A percentile compares a stretch with the other conserved stretches of the same genome.
Conservation (phyloP, 2,329 filamentous ascomycete genomes). For the Exophiala lecanii-corni region DNA sequence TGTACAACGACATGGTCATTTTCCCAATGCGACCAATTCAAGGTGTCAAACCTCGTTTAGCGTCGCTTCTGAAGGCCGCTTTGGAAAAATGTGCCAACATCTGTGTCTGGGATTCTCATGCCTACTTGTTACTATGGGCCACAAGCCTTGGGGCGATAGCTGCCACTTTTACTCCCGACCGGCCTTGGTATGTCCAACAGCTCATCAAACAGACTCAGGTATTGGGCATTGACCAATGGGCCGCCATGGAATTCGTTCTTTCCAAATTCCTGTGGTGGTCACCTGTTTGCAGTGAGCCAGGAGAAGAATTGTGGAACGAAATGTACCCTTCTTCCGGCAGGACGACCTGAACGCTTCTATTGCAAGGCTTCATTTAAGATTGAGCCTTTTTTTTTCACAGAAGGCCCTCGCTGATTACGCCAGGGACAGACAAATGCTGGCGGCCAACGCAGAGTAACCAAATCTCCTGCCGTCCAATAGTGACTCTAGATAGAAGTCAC, state of each 20-base stretch:
- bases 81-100: constrained; percentile 10
- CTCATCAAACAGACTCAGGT: constrained; percentile 8
- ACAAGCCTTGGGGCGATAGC: constrained; percentile 16
- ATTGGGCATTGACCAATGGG: constrained; percentile 14
- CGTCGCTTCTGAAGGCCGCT: constrained; percentile 10
- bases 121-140: constrained; percentile 17
- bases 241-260: constrained; percentile 11
- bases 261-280: constrained; percentile 21
- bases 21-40: constrained; percentile 17
- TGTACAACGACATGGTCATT: constrained; percentile 21
- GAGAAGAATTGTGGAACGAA: constrained; percentile 11
- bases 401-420: too few species aligned
- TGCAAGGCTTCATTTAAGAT: too few species aligned
- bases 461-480: too few species aligned
- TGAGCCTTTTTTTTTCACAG: too few species aligned
- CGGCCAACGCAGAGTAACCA: too few species aligned
- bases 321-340: constrained; percentile 2
- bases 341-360: neutral
- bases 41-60: constrained; percentile 12
- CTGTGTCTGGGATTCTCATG: constrained; percentile 14
- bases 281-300: constrained; percentile 16
- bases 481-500: too few species aligned
- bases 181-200: constrained; percentile 15
- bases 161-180: constrained; percentile 8
- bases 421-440: too few species aligned